Evolutionary conservation across 352 stramenopile genomes (phyloP), one percentile per base, ranked within the genome.

Genomic region (Thraustotheca clavata): DNA sequence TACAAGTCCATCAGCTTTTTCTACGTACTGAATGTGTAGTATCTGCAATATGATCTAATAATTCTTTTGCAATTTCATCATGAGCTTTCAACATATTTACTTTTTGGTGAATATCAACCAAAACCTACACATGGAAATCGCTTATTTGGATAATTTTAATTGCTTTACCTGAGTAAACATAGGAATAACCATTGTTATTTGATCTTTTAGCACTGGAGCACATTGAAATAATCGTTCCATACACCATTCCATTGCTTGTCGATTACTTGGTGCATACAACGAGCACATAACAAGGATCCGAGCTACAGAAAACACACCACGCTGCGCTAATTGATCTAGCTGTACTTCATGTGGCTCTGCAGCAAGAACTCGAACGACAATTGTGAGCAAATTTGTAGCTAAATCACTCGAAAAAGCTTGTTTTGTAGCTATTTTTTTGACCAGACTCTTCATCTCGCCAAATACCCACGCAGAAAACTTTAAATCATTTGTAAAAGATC

Each of bases 241-340:
- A 26, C 32, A 46, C 55, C 55, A 62, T 14, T 62, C 24, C 55
- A 62, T 18, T 3, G 43, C 55, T 5, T 62, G 33, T 1, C 8
- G 27, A n/a, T 62, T 62, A 41, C 55, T 62, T 29, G 49, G 31
- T 16, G 55, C 55, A 29, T 62, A 62, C 31, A 62, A 46, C 12
- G 55, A 62, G 36, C 55, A 62, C 35, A 50, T 62, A 32, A 34
- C 55, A 22, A 62, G n/a, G 14, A 62, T 27, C 12, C 55, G 55
- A 12, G 55, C 22, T 26, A 62, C 26, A 18, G 55, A 50, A 27
- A 62, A 36, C 16, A 62, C 4, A 8, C 55, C 55, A 29, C 33
- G 34, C 9, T 62, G 16, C 34, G 52, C 55, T 1, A 62, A 27
- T 14, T 62, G 55, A 7, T 33, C 55, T 26, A 62, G 20, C 20